These are phyloP conservation scores for Trichoderma atroviride DNA, from an alignment of 2,329 filamentous ascomycete genomes.

Conservation along the genomic window DNA sequence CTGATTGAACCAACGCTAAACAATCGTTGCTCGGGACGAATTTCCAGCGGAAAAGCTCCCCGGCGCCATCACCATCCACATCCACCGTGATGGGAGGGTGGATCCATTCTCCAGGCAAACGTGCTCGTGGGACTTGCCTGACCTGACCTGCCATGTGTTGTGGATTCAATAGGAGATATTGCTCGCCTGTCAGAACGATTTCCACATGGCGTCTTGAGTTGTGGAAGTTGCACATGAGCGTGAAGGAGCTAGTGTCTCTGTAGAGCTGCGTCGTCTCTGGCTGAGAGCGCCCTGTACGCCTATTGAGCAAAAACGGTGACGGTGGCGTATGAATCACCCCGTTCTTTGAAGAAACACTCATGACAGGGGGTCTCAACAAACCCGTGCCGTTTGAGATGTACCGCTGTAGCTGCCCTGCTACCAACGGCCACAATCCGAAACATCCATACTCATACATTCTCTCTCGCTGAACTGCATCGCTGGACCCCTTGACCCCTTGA, in stretches of 20 bases:
- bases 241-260: not conserved
- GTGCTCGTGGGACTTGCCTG: not conserved
- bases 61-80: slow-evolving; percentile 31
- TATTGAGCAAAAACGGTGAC: not conserved
- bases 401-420: not conserved
- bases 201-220: not conserved
- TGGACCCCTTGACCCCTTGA: not conserved
- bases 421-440: not conserved
- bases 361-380: slow-evolving; percentile 6
- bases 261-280: not conserved
- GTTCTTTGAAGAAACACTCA: not conserved
- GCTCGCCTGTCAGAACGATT: not conserved
- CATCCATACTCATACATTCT: not conserved
- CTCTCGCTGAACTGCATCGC: not conserved
- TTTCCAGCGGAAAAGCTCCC: slow-evolving; percentile 38
- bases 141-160: not conserved
- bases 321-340: not conserved
- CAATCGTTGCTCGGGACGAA: slow-evolving; percentile 6
- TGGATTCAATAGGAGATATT: slow-evolving; percentile 9
- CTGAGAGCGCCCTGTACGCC: not conserved
- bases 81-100: not conserved
- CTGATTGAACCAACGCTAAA: not conserved
- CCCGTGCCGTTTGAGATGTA: not conserved
- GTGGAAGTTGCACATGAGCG: not conserved
- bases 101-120: slow-evolving; percentile 9